A percentile compares a stretch with the other conserved stretches of the same genome.
These are phyloP conservation scores for Rhodotorula kratochvilovae DNA, from an alignment of 768 basidiomycete genomes.

Conservation along the genomic window DNA sequence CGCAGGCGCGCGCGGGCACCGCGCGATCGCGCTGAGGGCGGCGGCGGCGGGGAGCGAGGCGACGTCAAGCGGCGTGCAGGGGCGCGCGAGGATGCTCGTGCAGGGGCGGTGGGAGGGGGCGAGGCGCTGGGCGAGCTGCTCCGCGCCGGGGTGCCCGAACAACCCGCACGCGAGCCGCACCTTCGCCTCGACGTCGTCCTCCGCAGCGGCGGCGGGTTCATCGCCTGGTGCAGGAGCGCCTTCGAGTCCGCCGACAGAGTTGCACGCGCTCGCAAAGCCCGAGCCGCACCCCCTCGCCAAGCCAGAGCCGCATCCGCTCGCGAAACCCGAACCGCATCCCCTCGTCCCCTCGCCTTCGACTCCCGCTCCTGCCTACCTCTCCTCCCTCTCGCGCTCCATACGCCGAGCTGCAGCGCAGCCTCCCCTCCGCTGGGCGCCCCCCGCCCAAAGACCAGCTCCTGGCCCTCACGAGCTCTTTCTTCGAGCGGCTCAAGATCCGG, in stretches of 20 bases:
- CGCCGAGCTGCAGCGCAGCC: constrained; percentile 68
- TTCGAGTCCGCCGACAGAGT: neutral
- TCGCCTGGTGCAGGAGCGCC: no score
- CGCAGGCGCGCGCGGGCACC: neutral
- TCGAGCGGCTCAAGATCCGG: constrained; percentile 80
- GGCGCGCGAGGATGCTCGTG: neutral
- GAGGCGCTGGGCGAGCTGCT: neutral
- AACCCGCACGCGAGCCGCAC: neutral
- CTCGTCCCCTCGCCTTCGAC: neutral
- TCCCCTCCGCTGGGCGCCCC: constrained; percentile 56
- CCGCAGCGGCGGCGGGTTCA: no score
- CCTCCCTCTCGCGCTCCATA: constrained; percentile 68
- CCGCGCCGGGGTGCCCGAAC: constrained; percentile 1
- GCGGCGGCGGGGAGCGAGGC: neutral
- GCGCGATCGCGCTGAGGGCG: neutral
- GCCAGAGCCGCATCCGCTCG: constrained; percentile 10
- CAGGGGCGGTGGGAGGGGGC: no score
- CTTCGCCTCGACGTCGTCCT: neutral
- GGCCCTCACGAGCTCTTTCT: constrained; percentile 78
- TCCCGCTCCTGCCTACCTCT: constrained; percentile 37
- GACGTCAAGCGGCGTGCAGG: no score
- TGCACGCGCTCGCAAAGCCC: no score
- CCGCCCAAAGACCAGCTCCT: constrained; percentile 88
- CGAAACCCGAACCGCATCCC: constrained; percentile 5
- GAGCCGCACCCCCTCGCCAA: neutral